Percentiles rank a stretch among this genome's conserved stretches.
Evolutionary conservation across 768 basidiomycete genomes (phyloP).

Genomic region (Tricholoma matsutake): DNA sequence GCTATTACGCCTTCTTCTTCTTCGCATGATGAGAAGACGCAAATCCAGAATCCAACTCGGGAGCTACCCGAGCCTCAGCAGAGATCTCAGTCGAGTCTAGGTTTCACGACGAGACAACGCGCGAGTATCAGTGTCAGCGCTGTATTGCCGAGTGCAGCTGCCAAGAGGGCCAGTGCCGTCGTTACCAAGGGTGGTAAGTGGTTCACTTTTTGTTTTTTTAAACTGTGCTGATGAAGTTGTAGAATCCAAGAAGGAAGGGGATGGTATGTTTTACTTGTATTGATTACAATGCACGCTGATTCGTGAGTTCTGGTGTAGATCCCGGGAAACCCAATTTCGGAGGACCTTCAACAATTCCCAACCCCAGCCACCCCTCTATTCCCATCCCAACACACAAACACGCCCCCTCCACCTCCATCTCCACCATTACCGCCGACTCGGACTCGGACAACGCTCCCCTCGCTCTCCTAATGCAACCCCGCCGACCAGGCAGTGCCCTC

Average conservation of each 20-base stretch:
- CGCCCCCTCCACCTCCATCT: constrained; percentile 2
- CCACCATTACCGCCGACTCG: constrained; percentile 30
- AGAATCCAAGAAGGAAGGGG: too few relatives aligned
- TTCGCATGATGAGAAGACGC: too few relatives aligned
- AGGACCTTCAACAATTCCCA: constrained; percentile 24
- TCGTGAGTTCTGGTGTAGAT: neutral
- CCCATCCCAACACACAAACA: neutral
- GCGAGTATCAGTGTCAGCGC: constrained; percentile 62
- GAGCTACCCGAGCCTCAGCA: constrained; percentile 11
- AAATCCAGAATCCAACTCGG: too few relatives aligned
- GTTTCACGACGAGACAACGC: constrained; percentile 35
- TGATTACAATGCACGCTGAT: too few relatives aligned
- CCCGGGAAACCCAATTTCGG: constrained; percentile 24
- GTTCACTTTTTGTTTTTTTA: neutral
- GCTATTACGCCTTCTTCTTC: neutral
- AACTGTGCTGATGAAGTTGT: too few relatives aligned
- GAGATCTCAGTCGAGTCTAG: constrained; percentile 35
- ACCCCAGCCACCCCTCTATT: neutral
- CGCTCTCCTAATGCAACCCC: constrained; percentile 56
- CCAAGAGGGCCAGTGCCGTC: constrained; percentile 45
- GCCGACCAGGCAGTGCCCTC: constrained; percentile 63
- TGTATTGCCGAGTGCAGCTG: constrained; percentile 47
- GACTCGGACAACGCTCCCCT: constrained; percentile 60
- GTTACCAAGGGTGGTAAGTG: constrained; percentile 31
- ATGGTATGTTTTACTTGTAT: too few relatives aligned